Evolutionary conservation across 192 early-diverging fungal species (phyloP), one percentile per base, ranked within the genome.

Genomic region (Fimicolochytrium jonesii): DNA sequence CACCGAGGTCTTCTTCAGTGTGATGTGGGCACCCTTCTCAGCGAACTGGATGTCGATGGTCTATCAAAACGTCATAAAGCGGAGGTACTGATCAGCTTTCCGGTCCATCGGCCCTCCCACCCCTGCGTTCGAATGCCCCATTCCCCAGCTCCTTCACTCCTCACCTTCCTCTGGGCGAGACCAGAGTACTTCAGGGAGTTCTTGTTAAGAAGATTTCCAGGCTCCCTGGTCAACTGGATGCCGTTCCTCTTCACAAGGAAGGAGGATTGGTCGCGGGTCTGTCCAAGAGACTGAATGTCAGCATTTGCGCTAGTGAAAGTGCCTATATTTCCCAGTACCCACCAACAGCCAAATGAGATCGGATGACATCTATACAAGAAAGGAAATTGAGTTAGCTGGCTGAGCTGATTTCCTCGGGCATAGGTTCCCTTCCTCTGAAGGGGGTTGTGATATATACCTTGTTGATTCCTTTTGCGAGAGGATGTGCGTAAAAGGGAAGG

Each of bases 101-200:
- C n/a, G n/a, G n/a, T n/a, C n/a, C n/a, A n/a, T n/a, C n/a, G n/a
- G n/a, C n/a, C n/a, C n/a, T n/a, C n/a, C n/a, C n/a, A n/a, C n/a
- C n/a, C n/a, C n/a, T n/a, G n/a, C n/a, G n/a, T n/a, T n/a, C n/a
- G n/a, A n/a, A n/a, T n/a, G n/a, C n/a, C n/a, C n/a, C n/a, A n/a
- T n/a, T n/a, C n/a, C n/a, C n/a, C n/a, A n/a, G n/a, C n/a, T n/a
- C n/a, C n/a, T 39, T 9, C 37, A 10, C 26, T 68, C 15, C 53
- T 22, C 72, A 85, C 86, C 88, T 89, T 88, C 56, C 74, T 75
- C 83, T 86, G 84, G 59, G 87, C 87, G 69, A 92, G 46, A 52
- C 87, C 88, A 71, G 88, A 86, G 82, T 80, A 87, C 83, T 92
- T 91, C 81, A 78, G 86, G 45, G 87, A 79, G 84, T 93, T 84